phyloP scores from a whole-genome alignment of 768 basidiomycete genomes.

The Gyrodon lividus region DNA sequence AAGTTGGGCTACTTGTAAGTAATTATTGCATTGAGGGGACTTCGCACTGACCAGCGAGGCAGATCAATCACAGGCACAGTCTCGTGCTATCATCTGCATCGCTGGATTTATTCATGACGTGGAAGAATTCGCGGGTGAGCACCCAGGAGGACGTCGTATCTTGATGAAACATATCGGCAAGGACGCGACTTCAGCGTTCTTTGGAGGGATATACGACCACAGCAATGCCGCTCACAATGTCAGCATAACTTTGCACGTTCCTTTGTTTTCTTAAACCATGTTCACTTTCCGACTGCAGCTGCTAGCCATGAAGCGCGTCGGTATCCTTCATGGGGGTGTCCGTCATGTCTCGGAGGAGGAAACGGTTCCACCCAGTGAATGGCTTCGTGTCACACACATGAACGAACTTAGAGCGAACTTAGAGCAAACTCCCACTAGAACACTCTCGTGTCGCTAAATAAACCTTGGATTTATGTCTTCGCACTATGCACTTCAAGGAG shows the following conservation, averaged over 20 bases:
- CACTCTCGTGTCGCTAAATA: not conserved
- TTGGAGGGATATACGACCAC: conserved; percentile 57
- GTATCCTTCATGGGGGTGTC: conserved; percentile 54
- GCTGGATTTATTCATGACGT: conserved; percentile 82
- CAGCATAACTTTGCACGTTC: conserved; percentile 6
- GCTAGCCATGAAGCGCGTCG: conserved; percentile 66
- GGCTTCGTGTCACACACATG: conserved; percentile 30
- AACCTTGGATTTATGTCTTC: too few relatives aligned
- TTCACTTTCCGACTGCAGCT: conserved; percentile 30
- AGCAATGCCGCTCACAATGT: conserved; percentile 58
- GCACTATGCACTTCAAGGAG: too few relatives aligned
- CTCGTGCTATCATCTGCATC: conserved; percentile 60
- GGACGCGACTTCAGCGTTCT: conserved; percentile 47
- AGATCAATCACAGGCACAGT: conserved; percentile 65
- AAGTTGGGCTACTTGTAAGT: conserved; percentile 75
- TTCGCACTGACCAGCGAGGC: not conserved
- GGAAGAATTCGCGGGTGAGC: conserved; percentile 60
- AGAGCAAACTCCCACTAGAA: not conserved
- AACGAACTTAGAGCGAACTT: conserved; percentile 10
- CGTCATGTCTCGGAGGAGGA: conserved; percentile 24
- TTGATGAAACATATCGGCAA: conserved; percentile 43
- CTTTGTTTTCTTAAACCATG: not conserved
- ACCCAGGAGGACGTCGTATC: conserved; percentile 66
- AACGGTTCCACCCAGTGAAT: conserved; percentile 39
- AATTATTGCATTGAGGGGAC: not conserved